Evolutionary conservation across 768 basidiomycete species (phyloP).

Genomic region (Suillus occidentalis): DNA sequence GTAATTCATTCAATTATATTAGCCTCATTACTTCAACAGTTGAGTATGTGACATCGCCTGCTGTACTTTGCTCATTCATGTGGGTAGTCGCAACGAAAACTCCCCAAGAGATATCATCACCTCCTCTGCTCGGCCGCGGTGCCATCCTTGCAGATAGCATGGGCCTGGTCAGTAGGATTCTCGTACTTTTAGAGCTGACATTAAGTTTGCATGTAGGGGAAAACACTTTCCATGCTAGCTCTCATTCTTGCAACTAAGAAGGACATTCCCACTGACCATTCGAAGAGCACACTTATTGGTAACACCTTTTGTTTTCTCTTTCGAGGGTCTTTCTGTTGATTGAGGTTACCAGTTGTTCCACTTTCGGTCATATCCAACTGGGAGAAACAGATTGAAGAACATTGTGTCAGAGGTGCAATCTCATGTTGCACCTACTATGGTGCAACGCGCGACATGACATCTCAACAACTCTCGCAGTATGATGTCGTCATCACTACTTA

Average conservation of each 20-base stretch:
- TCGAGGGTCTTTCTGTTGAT: constrained; percentile 5
- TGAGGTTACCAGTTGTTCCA: constrained; percentile 58
- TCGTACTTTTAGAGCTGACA: not conserved
- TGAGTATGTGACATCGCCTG: constrained; percentile 20
- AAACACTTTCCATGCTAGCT: constrained; percentile 87
- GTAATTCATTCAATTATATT: not conserved
- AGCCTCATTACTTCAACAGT: constrained; percentile 74
- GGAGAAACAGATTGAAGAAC: constrained; percentile 82
- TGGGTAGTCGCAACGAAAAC: constrained; percentile 74
- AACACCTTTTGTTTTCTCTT: not conserved
- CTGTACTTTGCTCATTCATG: constrained; percentile 5
- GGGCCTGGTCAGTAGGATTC: constrained; percentile 51
- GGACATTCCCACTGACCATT: constrained; percentile 55
- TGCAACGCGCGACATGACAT: constrained; percentile 53
- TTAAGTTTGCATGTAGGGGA: constrained; percentile 56
- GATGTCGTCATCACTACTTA: constrained; percentile 88
- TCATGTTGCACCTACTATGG: constrained; percentile 72
- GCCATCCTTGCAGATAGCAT: constrained; percentile 90
- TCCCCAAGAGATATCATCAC: constrained; percentile 53
- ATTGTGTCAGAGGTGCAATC: constrained; percentile 55
- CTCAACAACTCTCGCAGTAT: constrained; percentile 59
- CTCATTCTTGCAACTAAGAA: constrained; percentile 76
- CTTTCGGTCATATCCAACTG: constrained; percentile 86
- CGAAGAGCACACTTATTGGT: constrained; percentile 81
- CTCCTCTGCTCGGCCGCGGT: constrained; percentile 75